These are phyloP conservation scores for Diplogelasinospora grovesii DNA, from an alignment of 495 filamentous ascomycete species.

Conservation along the genomic window DNA sequence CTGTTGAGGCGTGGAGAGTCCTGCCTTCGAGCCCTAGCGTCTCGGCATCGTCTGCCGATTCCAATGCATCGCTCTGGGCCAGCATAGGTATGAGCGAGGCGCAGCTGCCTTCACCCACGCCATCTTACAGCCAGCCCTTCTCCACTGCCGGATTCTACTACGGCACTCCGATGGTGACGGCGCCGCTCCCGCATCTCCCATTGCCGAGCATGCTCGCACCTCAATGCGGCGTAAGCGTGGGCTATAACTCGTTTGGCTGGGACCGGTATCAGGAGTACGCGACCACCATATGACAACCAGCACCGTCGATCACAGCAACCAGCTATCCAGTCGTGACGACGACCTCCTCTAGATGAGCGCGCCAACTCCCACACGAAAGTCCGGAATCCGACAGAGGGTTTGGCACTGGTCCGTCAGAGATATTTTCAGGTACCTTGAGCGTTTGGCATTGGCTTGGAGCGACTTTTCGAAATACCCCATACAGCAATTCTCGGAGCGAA, in stretches of 20 bases:
- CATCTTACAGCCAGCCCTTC: slow-evolving; percentile 74
- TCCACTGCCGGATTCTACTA: slow-evolving; percentile 60
- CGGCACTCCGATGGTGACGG: slow-evolving; percentile 53
- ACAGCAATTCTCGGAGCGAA: slow-evolving; percentile 18
- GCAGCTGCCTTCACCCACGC: slow-evolving; percentile 62
- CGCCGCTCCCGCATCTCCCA: slow-evolving; percentile 70
- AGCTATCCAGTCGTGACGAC: slow-evolving; percentile 35
- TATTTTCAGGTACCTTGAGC: too few relatives aligned
- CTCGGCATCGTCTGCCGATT: slow-evolving; percentile 60
- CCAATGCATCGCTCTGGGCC: slow-evolving; percentile 70
- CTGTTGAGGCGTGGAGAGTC: slow-evolving; percentile 90
- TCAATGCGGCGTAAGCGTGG: slow-evolving; percentile 72
- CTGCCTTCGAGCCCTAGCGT: slow-evolving; percentile 80
- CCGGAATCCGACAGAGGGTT: slow-evolving; percentile 6
- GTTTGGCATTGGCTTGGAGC: slow-evolving; percentile 36
- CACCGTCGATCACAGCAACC: slow-evolving; percentile 29
- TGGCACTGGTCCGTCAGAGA: too few relatives aligned
- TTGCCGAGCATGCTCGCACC: slow-evolving; percentile 83
- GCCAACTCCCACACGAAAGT: neutral
- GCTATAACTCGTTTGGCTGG: slow-evolving; percentile 76
- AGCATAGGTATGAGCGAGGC: slow-evolving; percentile 65
- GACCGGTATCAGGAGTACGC: slow-evolving; percentile 58
- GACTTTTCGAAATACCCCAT: slow-evolving; percentile 25
- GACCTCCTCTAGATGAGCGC: slow-evolving; percentile 24
- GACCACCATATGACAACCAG: slow-evolving; percentile 58